Conservation (phyloP, 1,284 basidiomycete species). For the Singerocomus inundabilis region DNA sequence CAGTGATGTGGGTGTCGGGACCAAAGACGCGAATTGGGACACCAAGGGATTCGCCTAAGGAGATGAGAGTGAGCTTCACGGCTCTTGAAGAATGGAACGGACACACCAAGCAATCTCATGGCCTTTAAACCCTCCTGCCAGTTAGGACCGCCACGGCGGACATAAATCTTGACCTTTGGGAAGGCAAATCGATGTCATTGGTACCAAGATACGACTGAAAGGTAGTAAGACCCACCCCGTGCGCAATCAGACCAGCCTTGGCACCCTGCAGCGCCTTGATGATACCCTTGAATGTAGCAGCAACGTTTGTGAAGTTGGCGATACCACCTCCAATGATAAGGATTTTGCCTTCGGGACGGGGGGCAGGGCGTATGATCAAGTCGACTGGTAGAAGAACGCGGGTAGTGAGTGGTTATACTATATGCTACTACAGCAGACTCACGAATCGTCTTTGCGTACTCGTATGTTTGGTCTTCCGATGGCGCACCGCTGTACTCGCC, state of each 20-base stretch:
- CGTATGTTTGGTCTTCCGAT: slow-evolving; percentile 97
- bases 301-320: slow-evolving; percentile 99
- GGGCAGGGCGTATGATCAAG: slow-evolving; percentile 89
- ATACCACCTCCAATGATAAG: slow-evolving; percentile 99
- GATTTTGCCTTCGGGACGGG: slow-evolving; percentile 88
- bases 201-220: not conserved
- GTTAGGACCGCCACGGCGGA: slow-evolving; percentile 98
- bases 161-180: slow-evolving; percentile 83
- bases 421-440: slow-evolving; percentile 31
- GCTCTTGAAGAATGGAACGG: not conserved
- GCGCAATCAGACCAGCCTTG: slow-evolving; percentile 81
- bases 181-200: not conserved
- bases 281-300: slow-evolving; percentile 99
- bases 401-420: not conserved
- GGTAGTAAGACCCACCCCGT: slow-evolving; percentile 37
- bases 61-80: not conserved
- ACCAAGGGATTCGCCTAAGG: slow-evolving; percentile 82
- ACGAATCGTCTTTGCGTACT: slow-evolving; percentile 98
- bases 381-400: slow-evolving; percentile 56
- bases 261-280: slow-evolving; percentile 95
- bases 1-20: slow-evolving; percentile 98
- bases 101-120: slow-evolving; percentile 86
- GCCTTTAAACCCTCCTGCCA: slow-evolving; percentile 99
- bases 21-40: slow-evolving; percentile 97
- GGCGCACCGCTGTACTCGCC: slow-evolving; percentile 99